phyloP scores from a whole-genome alignment of 495 filamentous ascomycete species.

The Neurospora cerealis region DNA sequence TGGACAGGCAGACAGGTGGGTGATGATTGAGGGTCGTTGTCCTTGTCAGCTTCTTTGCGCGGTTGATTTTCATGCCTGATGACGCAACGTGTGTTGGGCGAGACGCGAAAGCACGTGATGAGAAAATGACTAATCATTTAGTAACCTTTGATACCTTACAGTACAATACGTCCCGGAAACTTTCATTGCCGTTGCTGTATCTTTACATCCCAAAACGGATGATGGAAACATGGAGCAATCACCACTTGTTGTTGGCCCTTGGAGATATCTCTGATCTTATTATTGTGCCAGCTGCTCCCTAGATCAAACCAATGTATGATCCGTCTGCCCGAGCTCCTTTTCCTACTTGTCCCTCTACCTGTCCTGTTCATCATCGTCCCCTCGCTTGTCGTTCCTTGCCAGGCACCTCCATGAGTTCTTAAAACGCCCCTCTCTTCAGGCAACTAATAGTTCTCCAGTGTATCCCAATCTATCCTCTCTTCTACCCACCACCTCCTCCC shows the following conservation, averaged over 20 bases:
- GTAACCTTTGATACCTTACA: not conserved
- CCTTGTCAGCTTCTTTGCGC: not conserved
- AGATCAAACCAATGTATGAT: not conserved
- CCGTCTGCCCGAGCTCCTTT: not conserved
- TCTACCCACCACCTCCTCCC: not conserved
- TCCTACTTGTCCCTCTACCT: not conserved
- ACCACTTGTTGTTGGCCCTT: not conserved
- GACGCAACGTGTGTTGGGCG: not conserved
- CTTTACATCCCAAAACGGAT: not conserved
- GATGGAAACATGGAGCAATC: not conserved
- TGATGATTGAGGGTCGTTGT: not conserved
- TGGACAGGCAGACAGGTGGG: not conserved
- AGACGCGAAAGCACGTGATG: not conserved
- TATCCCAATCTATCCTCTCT: not conserved
- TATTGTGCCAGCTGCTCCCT: not conserved
- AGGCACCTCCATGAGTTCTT: not conserved
- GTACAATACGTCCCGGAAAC: not conserved
- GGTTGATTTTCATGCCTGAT: not conserved
- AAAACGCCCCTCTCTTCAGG: not conserved
- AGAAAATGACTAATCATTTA: not conserved
- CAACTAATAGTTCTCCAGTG: not conserved
- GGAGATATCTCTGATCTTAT: no score
- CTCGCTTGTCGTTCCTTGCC: not conserved
- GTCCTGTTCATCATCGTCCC: not conserved
- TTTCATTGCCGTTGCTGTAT: not conserved